These are phyloP conservation scores for Favolaschia claudopus DNA, from an alignment of 768 basidiomycete species.

Conservation along the genomic window DNA sequence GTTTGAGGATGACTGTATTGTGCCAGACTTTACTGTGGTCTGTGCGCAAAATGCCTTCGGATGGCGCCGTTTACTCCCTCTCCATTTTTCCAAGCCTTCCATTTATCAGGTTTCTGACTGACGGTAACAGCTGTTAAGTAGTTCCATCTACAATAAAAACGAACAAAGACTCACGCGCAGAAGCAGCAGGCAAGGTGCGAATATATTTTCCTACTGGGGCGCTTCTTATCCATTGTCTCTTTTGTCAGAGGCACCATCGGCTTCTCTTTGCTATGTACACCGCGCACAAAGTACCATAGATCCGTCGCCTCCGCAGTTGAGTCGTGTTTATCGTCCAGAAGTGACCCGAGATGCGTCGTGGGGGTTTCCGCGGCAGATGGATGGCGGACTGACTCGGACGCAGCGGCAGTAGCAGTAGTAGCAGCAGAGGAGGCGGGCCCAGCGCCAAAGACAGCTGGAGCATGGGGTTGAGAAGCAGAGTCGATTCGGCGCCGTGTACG, in stretches of 20 bases:
- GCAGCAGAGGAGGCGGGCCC: neutral
- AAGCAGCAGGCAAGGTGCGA: neutral
- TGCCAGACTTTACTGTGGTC: slow-evolving; percentile 17
- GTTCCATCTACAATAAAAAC: neutral
- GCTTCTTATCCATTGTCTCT: neutral
- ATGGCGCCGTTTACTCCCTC: slow-evolving; percentile 22
- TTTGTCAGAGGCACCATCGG: neutral
- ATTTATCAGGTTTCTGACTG: too few species aligned
- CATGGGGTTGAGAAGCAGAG: too few species aligned
- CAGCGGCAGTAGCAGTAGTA: neutral
- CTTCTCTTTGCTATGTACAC: neutral
- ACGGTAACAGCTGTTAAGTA: neutral
- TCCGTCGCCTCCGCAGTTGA: neutral
- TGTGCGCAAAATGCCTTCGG: slow-evolving; percentile 14
- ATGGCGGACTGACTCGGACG: neutral
- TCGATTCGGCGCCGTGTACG: too few species aligned
- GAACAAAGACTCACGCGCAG: slow-evolving; percentile 1
- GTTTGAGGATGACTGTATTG: slow-evolving; percentile 8
- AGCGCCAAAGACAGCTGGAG: neutral
- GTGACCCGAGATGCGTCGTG: neutral
- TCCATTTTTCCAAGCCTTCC: slow-evolving; percentile 27
- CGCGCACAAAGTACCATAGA: slow-evolving; percentile 8
- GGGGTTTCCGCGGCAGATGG: neutral
- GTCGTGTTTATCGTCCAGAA: neutral
- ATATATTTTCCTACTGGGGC: neutral